These are phyloP conservation scores for Pythium guiyangense DNA, from an alignment of 352 stramenopile species.

Conservation along the genomic window DNA sequence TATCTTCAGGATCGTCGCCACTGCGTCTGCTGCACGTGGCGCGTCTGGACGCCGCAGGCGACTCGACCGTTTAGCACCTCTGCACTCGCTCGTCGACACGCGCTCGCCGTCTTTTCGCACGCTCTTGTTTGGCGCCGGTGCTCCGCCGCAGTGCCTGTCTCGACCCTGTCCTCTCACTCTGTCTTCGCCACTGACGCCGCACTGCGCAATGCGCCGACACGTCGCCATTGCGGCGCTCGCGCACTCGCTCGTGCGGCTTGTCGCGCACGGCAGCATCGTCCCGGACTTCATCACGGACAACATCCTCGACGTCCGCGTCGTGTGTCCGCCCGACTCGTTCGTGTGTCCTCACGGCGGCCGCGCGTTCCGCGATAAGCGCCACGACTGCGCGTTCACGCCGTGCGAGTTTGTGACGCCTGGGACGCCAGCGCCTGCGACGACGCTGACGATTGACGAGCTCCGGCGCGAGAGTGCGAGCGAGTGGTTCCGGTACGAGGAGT, in stretches of 20 bases:
- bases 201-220: neutral
- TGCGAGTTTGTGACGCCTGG: conserved; percentile 27
- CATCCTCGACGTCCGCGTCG: conserved; percentile 21
- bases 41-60: too few relatives aligned
- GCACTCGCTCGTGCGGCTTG: neutral
- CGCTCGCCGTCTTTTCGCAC: too few relatives aligned
- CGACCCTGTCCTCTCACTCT: too few relatives aligned
- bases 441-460: conserved; percentile 11
- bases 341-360: conserved; percentile 33
- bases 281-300: conserved; percentile 9
- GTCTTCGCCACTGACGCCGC: too few relatives aligned
- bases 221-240: neutral
- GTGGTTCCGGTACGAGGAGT: conserved; percentile 40
- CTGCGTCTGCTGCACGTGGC: too few relatives aligned
- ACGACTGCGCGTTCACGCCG: conserved; percentile 39
- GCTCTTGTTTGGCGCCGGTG: too few relatives aligned
- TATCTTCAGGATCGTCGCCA: too few relatives aligned
- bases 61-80: too few relatives aligned
- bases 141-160: too few relatives aligned
- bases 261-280: neutral
- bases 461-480: conserved; percentile 4
- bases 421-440: neutral
- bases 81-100: too few relatives aligned
- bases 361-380: conserved; percentile 26
- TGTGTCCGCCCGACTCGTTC: conserved; percentile 35